phyloP scores from a whole-genome alignment of 306 rosid genomes.

The Boehmeria nivea region DNA sequence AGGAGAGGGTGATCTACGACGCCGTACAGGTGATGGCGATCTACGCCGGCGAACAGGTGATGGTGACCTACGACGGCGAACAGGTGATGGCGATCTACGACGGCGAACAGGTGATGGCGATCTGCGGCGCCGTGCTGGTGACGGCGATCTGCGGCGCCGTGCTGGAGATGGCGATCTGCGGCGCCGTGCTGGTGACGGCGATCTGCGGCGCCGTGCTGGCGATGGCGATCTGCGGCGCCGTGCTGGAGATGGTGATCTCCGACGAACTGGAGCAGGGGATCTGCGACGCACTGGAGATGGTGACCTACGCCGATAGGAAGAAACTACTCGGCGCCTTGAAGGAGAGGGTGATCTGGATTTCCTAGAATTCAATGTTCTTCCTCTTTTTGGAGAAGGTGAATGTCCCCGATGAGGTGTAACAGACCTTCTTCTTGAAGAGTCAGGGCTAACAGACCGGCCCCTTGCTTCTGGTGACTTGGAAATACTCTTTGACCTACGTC shows the following conservation, averaged over 20 bases:
- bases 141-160: conserved; percentile 24
- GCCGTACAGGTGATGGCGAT: conserved; percentile 39
- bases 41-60: conserved; percentile 32
- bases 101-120: conserved; percentile 25
- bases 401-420: conserved; percentile 45
- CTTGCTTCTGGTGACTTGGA: conserved; percentile 54
- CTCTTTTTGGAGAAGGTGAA: conserved; percentile 39
- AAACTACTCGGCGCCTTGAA: conserved; percentile 16
- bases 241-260: conserved; percentile 34
- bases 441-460: conserved; percentile 44
- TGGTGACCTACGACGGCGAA: conserved; percentile 45
- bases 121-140: conserved; percentile 29
- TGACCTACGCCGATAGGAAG: conserved; percentile 13
- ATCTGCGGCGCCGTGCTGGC: conserved; percentile 24
- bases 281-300: conserved; percentile 16
- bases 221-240: conserved; percentile 52
- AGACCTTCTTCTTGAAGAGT: conserved; percentile 42
- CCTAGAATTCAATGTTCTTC: conserved; percentile 21
- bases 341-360: conserved; percentile 35
- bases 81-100: conserved; percentile 35
- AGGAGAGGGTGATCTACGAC: conserved; percentile 13
- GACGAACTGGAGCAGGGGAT: conserved; percentile 36
- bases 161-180: conserved; percentile 20
- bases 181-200: conserved; percentile 36
- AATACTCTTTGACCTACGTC: conserved; percentile 48